Base-by-base conservation (phyloP, 129 eudicot species). In the Centaurea solstitialis region DNA sequence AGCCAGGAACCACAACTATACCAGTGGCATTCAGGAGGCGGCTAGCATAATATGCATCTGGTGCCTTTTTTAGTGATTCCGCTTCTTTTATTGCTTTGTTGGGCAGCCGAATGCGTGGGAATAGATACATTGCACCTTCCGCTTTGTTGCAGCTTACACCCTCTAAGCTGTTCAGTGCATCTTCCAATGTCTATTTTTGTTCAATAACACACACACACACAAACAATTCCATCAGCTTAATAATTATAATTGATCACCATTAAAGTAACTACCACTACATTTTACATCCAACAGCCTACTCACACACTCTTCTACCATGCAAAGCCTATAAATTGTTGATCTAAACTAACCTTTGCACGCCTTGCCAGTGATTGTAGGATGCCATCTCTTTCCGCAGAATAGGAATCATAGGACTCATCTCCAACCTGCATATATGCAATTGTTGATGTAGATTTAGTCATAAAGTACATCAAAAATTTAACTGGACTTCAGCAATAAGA, bases 71-170 rank as follows among this genome's bases (percentile, higher is more conserved):
- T 21, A 85, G 93, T 12, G 88, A 85, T 83, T 92, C 96, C 41
- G 99, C 99, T 61, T 91, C 94, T 83, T 87, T 89, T 9, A 95
- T 92, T 53, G 98, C 99, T 87, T 91, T 95, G 74, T 91, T 83
- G 24, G 99, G 98, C 64, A 95, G 86, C 40, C 75, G 70, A 79
- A 95, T 85, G 38, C 92, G 90, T 24, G 99, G 99, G 59, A 95
- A 95, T 61, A 95, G 97, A 81, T 95, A 95, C 99, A 95, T 92
- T 26, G 99, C 99, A 59, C 99, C 99, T 86, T 95, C 99, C 0
- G 99, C 94, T 85, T 87, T 89, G 88, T 93, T 95, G 88, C 99
- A 95, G 6, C 90, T 93, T 41, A 95, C 85, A 47, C 99, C 99
- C 86, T 95, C 99, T 72, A 95, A 84, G 70, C 89, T 86, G 87